phyloP scores from a whole-genome alignment of 2,329 filamentous ascomycete species.

The Alternaria solani region DNA sequence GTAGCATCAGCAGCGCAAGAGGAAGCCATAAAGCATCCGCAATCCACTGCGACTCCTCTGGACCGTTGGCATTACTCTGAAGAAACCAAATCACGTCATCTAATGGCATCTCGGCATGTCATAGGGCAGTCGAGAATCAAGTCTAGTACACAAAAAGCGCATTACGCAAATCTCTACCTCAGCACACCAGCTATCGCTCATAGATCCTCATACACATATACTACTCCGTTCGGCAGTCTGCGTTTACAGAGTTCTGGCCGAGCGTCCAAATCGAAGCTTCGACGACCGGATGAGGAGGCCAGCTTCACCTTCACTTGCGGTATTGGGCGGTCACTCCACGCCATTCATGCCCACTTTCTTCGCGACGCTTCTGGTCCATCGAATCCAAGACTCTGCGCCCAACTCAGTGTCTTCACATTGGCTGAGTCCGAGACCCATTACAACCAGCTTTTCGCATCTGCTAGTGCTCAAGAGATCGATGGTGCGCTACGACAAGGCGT shows the following conservation, averaged over 20 bases:
- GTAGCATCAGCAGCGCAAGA: conserved; percentile 19
- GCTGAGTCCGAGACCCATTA: conserved; percentile 4
- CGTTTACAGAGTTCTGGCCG: background rate
- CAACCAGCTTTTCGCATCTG: conserved; percentile 7
- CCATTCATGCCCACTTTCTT: conserved; percentile 8
- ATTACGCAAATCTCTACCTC: background rate
- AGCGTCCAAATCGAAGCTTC: background rate
- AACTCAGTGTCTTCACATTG: conserved; percentile 13
- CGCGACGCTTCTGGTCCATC: background rate
- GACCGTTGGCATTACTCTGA: conserved; percentile 14
- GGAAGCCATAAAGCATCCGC: conserved; percentile 7
- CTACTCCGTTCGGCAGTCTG: conserved; percentile 8
- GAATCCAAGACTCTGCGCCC: conserved; percentile 1
- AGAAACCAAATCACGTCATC: background rate
- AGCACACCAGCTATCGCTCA: background rate
- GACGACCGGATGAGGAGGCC: background rate
- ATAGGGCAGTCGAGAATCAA: background rate
- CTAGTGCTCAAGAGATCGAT: conserved; percentile 17
- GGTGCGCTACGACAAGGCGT: conserved; percentile 17
- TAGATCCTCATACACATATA: conserved; percentile 1
- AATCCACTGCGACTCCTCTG: conserved; percentile 9
- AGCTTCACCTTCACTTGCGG: conserved; percentile 11
- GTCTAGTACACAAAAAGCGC: background rate
- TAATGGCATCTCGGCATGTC: background rate
- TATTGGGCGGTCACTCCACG: conserved; percentile 4